Evolutionary conservation across 2,329 filamentous ascomycete genomes (phyloP).

Genomic region (Ophiostoma populinum): DNA sequence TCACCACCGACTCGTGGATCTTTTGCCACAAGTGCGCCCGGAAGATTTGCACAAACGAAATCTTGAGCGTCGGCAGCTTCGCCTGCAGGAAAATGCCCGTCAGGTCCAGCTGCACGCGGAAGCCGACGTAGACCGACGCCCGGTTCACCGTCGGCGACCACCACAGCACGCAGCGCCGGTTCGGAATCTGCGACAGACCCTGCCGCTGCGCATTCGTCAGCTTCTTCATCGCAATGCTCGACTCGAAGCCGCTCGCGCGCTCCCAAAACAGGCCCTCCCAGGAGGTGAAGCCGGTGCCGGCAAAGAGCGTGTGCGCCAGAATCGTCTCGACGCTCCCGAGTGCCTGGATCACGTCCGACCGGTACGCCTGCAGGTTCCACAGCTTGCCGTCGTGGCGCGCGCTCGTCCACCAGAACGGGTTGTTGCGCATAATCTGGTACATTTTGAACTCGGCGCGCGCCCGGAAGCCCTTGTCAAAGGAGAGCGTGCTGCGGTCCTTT

Average conservation of each 20-base stretch:
- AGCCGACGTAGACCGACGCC: conserved; percentile 96
- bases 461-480: conserved; percentile 97
- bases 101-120: conserved; percentile 94
- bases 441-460: conserved; percentile 93
- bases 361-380: conserved; percentile 80
- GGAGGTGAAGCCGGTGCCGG: conserved; percentile 86
- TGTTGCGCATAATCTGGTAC: conserved; percentile 97
- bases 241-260: conserved; percentile 32
- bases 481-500: conserved; percentile 90
- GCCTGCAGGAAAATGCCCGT: conserved; percentile 98
- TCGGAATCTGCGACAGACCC: conserved; percentile 95
- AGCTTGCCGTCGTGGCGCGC: conserved; percentile 93
- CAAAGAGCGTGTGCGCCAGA: conserved; percentile 89
- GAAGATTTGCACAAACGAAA: conserved; percentile 97
- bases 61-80: conserved; percentile 96
- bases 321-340: conserved; percentile 95
- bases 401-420: conserved; percentile 98
- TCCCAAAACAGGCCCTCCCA: conserved; percentile 97
- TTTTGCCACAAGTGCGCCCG: conserved; percentile 99
- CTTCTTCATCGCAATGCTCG: conserved; percentile 50
- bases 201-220: conserved; percentile 92
- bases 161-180: conserved; percentile 96
- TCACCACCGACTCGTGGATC: conserved; percentile 95
- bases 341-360: conserved; percentile 93
- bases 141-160: conserved; percentile 87